Base-by-base conservation (phyloP, 495 filamentous ascomycete species). In the Neurospora hispaniola region DNA sequence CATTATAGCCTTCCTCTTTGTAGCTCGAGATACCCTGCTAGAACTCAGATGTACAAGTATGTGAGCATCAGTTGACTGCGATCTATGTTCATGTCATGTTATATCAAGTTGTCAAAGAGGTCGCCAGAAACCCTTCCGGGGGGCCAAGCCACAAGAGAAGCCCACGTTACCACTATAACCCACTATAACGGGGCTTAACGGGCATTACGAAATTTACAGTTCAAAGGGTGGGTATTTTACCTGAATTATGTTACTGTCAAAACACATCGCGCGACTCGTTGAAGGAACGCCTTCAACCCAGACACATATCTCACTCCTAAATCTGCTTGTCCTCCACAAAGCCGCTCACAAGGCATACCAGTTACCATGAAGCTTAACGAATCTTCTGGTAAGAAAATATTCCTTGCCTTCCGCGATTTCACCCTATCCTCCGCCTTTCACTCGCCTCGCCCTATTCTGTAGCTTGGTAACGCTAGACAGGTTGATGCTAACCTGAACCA, bases 311-410 rank as follows among this genome's bases (percentile, higher is more conserved):
- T 8, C 54, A 14, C 23, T 8, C 31, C 16, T 2, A 8, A 0
- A 62, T 11, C 12, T 3, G 0, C 54, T 31, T 1, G 0, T 62
- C 54, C 5, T 23, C 35, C 54, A 18, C 54, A 3, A 35, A 38
- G 3, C 54, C 14, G 27, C 0, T 66, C 14, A 1, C 54, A 0
- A 8, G 6, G 31, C 27, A 66, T 4, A 18, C 16, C 7, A 23
- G 7, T 42, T 11, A 73, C 11, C 66, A 82, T 82, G 81, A 82
- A 75, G 46, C 70, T 85, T 7, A 88, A 88, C 73, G 79, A 85
- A 38, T 73, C 73, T 66, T 81, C 78, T 69, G 85, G 86, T 87
- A 76, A 76, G 70, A 74, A 73, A 40, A 71, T 20, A 10, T 20
- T 23, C 41, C 18, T n/a, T 48, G 39, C 6, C 71, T 16, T 31